Conservation (phyloP, 495 filamentous ascomycete species). For the Penicillium longicatenatum region DNA sequence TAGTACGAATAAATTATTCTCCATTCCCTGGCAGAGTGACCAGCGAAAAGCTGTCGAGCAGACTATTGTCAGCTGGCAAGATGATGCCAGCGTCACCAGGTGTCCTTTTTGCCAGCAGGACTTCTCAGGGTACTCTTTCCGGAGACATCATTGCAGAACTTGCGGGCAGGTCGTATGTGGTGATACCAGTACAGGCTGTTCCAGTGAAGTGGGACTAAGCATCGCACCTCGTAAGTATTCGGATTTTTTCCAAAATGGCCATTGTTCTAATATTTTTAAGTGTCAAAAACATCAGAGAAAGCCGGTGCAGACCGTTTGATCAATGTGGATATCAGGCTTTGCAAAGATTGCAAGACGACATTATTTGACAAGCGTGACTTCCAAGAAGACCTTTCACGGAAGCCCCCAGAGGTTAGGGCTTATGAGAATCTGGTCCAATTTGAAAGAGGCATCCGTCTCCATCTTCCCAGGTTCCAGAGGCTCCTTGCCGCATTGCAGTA, state of each 20-base stretch:
- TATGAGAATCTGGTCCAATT: conserved; percentile 91
- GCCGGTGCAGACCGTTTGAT: conserved; percentile 50
- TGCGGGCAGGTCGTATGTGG: conserved; percentile 93
- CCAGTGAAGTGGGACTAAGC: conserved; percentile 76
- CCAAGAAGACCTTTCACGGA: conserved; percentile 62
- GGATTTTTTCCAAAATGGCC: not conserved
- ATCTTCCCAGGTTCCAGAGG: conserved; percentile 86
- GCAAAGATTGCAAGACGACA: conserved; percentile 81
- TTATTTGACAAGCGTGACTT: conserved; percentile 88
- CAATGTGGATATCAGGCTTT: conserved; percentile 83
- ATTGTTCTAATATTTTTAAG: conserved; percentile 36
- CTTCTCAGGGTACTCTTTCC: conserved; percentile 84
- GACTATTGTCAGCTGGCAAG: conserved; percentile 91
- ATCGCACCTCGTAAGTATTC: conserved; percentile 67
- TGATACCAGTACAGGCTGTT: conserved; percentile 81
- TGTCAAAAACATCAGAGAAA: conserved; percentile 62
- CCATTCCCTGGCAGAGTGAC: conserved; percentile 59
- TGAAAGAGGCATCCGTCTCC: conserved; percentile 79
- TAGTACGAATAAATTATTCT: conserved; percentile 54
- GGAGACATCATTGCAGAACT: conserved; percentile 91
- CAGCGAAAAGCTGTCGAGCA: conserved; percentile 84
- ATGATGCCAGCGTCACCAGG: conserved; percentile 74
- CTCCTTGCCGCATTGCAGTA: conserved; percentile 69
- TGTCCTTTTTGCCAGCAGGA: conserved; percentile 96
- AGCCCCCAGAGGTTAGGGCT: conserved; percentile 74